phyloP scores from a whole-genome alignment of 2,329 filamentous ascomycete genomes.

The Xylariaceae sp. region DNA sequence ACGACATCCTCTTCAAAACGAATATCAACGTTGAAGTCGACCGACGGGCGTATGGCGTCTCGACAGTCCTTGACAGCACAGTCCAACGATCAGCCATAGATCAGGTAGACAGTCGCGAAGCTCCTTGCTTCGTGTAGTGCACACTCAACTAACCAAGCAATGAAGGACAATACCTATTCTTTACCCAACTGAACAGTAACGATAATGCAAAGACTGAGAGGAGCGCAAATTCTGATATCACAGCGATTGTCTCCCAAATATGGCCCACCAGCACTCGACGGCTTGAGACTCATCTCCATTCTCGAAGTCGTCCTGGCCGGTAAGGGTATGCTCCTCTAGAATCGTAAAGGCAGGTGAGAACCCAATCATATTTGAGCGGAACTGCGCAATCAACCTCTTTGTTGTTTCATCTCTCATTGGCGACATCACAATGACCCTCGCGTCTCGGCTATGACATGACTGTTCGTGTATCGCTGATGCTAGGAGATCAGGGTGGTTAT shows the following conservation, averaged over 20 bases:
- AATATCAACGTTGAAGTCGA: no score
- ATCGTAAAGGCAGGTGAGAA: conserved; percentile 44
- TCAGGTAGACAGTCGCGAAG: background rate
- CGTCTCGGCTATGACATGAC: conserved; percentile 50
- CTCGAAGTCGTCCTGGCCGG: conserved; percentile 73
- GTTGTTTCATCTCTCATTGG: conserved; percentile 69
- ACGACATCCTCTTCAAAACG: no score
- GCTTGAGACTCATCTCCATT: conserved; percentile 42
- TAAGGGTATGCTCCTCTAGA: conserved; percentile 57
- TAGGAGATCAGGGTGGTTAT: conserved; percentile 72
- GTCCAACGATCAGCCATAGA: background rate
- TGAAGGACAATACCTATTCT: no score
- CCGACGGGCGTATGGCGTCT: no score
- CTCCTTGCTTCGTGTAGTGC: background rate
- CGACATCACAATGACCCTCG: conserved; percentile 72
- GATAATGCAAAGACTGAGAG: background rate
- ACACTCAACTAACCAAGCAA: no score
- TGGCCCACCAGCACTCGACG: conserved; percentile 65
- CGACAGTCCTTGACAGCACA: no score
- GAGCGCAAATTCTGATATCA: background rate
- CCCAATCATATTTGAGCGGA: conserved; percentile 56
- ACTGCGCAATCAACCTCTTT: conserved; percentile 54
- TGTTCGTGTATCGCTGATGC: conserved; percentile 64
- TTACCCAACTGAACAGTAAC: background rate
- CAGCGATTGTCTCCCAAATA: conserved; percentile 40